Percentiles rank a stretch among this genome's conserved stretches.
These are phyloP conservation scores for Schoenoplectus tabernaemontani DNA, from an alignment of 202 grass and related monocot genomes.

Conservation along the genomic window DNA sequence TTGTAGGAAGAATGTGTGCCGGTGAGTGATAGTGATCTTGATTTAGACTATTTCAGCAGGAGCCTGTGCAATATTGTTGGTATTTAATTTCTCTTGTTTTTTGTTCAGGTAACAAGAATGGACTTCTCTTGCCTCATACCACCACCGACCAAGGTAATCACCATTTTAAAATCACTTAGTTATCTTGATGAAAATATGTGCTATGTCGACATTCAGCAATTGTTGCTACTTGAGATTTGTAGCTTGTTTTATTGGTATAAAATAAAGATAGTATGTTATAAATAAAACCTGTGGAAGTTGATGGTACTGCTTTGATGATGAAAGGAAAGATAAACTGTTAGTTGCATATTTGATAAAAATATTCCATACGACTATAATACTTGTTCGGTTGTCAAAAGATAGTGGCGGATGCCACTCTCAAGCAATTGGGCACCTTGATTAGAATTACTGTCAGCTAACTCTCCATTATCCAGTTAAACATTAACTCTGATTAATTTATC, in stretches of 20 bases:
- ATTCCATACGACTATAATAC: not conserved
- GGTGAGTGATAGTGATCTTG: slow-evolving; percentile 30
- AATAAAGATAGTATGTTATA: not conserved
- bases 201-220: not conserved
- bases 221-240: not conserved
- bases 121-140: slow-evolving; percentile 92
- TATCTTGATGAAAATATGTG: not conserved
- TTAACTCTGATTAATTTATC: not conserved
- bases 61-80: not conserved
- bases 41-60: not conserved
- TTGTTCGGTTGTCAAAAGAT: not conserved
- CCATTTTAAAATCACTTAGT: not conserved
- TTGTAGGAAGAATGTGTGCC: slow-evolving; percentile 68
- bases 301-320: not conserved
- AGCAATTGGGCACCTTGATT: not conserved
- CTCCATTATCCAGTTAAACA: not conserved
- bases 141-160: slow-evolving; percentile 89
- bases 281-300: not conserved
- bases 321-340: not conserved
- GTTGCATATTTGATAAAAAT: not conserved
- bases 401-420: not conserved
- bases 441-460: slow-evolving; percentile 13
- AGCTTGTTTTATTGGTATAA: not conserved
- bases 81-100: slow-evolving; percentile 6
- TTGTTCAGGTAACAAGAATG: slow-evolving; percentile 86